Base-by-base conservation (phyloP, 495 filamentous ascomycete species). In the Penicillium bovifimosum region DNA sequence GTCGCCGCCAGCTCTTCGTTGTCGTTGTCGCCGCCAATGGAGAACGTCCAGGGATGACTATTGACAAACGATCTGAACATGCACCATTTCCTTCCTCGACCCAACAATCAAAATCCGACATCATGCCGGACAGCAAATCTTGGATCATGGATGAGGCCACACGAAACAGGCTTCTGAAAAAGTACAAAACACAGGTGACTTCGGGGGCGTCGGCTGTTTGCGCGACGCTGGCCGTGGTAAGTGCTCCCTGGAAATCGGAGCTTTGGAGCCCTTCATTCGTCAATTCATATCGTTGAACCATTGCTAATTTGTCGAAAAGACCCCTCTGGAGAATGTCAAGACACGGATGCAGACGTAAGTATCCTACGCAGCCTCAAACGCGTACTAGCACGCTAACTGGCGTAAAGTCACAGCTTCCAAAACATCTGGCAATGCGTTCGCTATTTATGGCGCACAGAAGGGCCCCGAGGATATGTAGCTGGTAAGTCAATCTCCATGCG, bases 311-410 rank as follows among this genome's bases (percentile, higher is more conserved):
- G 1, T 41, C 14, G 1, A 13, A 36, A 41, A 77, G 74, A 76
- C 73, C 32, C 74, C 74, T 35, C 45, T 77, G 41, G 74, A 77
- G 48, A 77, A 77, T 56, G 56, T 77, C 34, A 77, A 77, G 57
- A 77, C 74, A 29, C 74, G 74, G 9, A 77, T 77, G 74, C 74
- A 77, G 58, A 75, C 74, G 74, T 77, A 52, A 59, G 73, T 63
- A 1, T 35, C 17, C 9, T 5, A 17, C 13, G 13, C 33, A n/a
- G 33, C 9, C 1, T 6, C 5, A 8, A 18, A 29, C 5, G 28
- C 2, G 10, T 35, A 34, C 10, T 34, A 50, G 18, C 14, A 28
- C 14, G 9, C 43, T 47, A 13, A 42, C n/a, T 20, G 34, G 27
- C 33, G 1, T n/a, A 31, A 40, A 42, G 74, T 4, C 73, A 76